Evolutionary conservation across 164 flowering plant genomes (phyloP), one percentile per base, ranked within the genome.

Genomic region (Buxus sempervirens): DNA sequence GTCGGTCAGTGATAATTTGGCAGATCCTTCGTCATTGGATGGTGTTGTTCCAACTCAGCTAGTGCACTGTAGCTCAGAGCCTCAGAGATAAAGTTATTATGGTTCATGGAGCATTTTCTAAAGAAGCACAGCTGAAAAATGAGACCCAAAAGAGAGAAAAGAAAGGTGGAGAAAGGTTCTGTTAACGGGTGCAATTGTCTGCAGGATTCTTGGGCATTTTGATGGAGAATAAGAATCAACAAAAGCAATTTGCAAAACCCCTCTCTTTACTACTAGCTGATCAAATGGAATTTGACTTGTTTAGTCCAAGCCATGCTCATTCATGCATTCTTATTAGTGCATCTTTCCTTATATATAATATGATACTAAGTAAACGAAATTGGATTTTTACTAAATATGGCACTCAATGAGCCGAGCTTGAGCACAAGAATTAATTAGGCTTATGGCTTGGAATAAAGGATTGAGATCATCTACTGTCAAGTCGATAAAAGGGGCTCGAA

Each of bases 21-120:
- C n/a, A n/a, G n/a, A n/a, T n/a, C n/a, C n/a, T n/a, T n/a, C n/a
- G n/a, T n/a, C n/a, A n/a, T n/a, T n/a, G n/a, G n/a, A n/a, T n/a
- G n/a, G n/a, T n/a, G n/a, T n/a, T n/a, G n/a, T n/a, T 42, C 53
- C 69, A 66, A 36, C 53, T 56, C 69, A 56, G 56, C 38, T 56
- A 23, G 62, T 38, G 38, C 10, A 21, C 42, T 61, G 21, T 38
- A 51, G 38, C 64, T 61, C 41, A n/a, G 13, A 45, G 51, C 5
- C 13, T 45, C 12, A 45, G 51, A 45, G 12, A 45, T 32, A 32
- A 32, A 32, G 3, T 7, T 45, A 15, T 45, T 10, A 45, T 10
- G 51, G 14, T 10, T 1, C 12, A 24, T 20, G 28, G 62, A 58
- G n/a, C 15, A n/a, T n/a, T 48, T 53, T 28, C 27, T 28, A 28